These are phyloP conservation scores for Spathaspora sp. DNA, from an alignment of 1,139 yeast species.

Conservation along the genomic window DNA sequence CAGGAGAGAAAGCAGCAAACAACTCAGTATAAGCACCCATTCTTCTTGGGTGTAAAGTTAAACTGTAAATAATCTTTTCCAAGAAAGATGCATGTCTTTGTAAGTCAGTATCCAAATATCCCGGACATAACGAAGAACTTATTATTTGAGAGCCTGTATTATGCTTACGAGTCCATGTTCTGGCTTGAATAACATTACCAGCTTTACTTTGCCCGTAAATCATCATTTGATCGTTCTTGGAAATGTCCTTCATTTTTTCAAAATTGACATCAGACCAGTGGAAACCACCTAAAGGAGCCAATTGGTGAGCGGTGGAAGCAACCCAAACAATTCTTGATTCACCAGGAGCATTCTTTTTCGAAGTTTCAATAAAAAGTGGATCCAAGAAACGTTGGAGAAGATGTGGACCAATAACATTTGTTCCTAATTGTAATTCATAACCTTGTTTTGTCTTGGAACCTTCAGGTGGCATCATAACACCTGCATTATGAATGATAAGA, in stretches of 20 bases:
- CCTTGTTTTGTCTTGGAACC: constrained; percentile 20
- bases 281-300: constrained; percentile 40
- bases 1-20: constrained; percentile 23
- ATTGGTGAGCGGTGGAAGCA: constrained; percentile 38
- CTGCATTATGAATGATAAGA: constrained; percentile 51
- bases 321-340: constrained; percentile 47
- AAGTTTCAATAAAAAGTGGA: constrained; percentile 37
- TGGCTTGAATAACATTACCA: constrained; percentile 39
- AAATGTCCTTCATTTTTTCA: constrained; percentile 9
- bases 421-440: constrained; percentile 30
- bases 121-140: constrained; percentile 45
- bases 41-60: constrained; percentile 10
- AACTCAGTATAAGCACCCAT: constrained; percentile 25
- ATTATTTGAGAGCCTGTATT: constrained; percentile 36
- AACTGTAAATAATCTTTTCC: constrained; percentile 7
- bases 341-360: constrained; percentile 15
- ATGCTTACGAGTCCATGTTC: constrained; percentile 40
- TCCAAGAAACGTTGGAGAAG: constrained; percentile 45
- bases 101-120: constrained; percentile 42
- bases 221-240: constrained; percentile 1
- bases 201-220: constrained; percentile 52
- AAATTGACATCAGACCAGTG: constrained; percentile 36
- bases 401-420: constrained; percentile 51
- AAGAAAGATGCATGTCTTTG: constrained; percentile 25
- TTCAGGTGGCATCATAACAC: constrained; percentile 46